Percentiles rank a stretch among this genome's conserved stretches.
phyloP scores from a whole-genome alignment of 75 land plant species.

The Pseudotsuga menziesii region DNA sequence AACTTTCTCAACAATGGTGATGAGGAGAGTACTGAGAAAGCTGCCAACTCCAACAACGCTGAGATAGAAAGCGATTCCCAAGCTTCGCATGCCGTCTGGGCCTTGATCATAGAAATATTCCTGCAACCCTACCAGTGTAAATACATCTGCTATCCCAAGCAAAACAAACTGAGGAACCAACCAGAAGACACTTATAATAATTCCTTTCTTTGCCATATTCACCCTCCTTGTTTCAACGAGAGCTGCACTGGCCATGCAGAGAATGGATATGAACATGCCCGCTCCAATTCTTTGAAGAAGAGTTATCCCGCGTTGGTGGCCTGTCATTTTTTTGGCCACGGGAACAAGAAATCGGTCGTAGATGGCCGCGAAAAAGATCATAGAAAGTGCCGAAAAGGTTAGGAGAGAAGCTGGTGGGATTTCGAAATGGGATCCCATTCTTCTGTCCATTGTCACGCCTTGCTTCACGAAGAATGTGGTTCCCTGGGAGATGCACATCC shows the following conservation, averaged over 20 bases:
- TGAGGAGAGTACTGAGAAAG: constrained; percentile 32
- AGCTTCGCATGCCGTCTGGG: constrained; percentile 42
- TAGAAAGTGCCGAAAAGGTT: constrained; percentile 8
- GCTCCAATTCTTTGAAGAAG: constrained; percentile 29
- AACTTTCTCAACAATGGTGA: constrained; percentile 18
- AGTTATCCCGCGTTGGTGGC: constrained; percentile 25
- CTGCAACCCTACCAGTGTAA: constrained; percentile 25
- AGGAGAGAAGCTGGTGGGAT: constrained; percentile 27
- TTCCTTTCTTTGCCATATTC: background rate
- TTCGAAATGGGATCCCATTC: constrained; percentile 27
- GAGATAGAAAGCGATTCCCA: constrained; percentile 38
- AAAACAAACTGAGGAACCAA: constrained; percentile 20
- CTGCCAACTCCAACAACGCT: constrained; percentile 30
- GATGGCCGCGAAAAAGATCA: constrained; percentile 9
- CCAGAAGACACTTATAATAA: constrained; percentile 25
- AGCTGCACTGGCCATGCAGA: constrained; percentile 21
- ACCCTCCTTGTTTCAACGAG: constrained; percentile 16
- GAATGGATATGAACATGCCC: constrained; percentile 21
- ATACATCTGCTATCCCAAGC: constrained; percentile 26
- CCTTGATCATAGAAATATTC: constrained; percentile 46
- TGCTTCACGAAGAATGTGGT: constrained; percentile 20
- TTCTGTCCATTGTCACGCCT: constrained; percentile 31
- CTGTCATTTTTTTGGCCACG: constrained; percentile 17
- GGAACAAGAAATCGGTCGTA: constrained; percentile 34
- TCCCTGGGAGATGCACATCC: constrained; percentile 7